These are phyloP conservation scores for Exutisphaerella laricina DNA, from an alignment of 2,329 filamentous ascomycete genomes.

Conservation along the genomic window DNA sequence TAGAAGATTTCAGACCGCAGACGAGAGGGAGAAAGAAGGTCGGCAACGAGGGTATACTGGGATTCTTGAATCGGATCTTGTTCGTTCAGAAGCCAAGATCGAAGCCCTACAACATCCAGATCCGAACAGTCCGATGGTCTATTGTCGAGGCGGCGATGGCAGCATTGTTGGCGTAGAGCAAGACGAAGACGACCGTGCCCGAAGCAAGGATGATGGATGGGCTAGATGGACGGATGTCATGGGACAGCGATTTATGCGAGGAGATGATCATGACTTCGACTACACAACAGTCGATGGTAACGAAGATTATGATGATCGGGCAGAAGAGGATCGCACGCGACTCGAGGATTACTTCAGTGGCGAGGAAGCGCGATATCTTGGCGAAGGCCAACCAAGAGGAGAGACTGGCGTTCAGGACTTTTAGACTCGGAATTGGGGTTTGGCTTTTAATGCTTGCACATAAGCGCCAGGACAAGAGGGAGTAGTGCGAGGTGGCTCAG, in stretches of 20 bases:
- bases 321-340: conserved; percentile 54
- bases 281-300: conserved; percentile 66
- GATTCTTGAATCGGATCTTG: conserved; percentile 69
- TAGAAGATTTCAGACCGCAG: conserved; percentile 66
- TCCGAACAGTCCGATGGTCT: conserved; percentile 47
- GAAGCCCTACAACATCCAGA: conserved; percentile 54
- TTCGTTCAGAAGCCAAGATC: conserved; percentile 70
- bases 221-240: conserved; percentile 68
- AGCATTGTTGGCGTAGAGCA: conserved; percentile 55
- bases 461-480: no score
- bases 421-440: no score
- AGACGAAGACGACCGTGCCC: conserved; percentile 48
- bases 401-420: conserved; percentile 49
- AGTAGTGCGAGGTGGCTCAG: no score
- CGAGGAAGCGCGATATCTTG: conserved; percentile 51
- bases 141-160: conserved; percentile 47
- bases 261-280: conserved; percentile 72
- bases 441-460: no score
- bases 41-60: conserved; percentile 71
- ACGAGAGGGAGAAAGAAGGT: conserved; percentile 68
- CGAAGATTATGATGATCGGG: conserved; percentile 63
- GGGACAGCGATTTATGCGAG: conserved; percentile 66
- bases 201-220: conserved; percentile 60
- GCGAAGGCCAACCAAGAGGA: conserved; percentile 35
- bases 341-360: conserved; percentile 77